phyloP scores from a whole-genome alignment of 352 stramenopile genomes.

The Pythium myriotylum region DNA sequence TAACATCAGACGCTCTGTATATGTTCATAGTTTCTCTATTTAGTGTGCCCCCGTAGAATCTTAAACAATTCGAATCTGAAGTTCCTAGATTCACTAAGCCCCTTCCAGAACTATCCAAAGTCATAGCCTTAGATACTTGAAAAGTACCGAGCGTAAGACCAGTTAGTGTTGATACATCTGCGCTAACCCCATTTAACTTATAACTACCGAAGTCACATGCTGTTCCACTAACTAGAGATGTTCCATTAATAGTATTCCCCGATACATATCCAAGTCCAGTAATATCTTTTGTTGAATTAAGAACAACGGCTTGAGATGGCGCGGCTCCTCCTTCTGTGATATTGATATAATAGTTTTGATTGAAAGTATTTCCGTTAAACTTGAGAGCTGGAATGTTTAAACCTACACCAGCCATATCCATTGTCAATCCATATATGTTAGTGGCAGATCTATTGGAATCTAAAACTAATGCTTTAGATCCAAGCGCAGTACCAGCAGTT shows the following conservation, averaged over 20 bases:
- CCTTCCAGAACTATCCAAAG: too few relatives aligned
- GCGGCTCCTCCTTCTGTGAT: constrained; percentile 2
- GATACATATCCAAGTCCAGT: constrained; percentile 10
- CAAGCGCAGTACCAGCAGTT: not conserved
- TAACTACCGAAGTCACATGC: constrained; percentile 13
- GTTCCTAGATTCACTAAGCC: too few relatives aligned
- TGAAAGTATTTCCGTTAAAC: constrained; percentile 3
- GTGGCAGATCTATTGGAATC: constrained; percentile 3
- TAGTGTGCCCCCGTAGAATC: too few relatives aligned
- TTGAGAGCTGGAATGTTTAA: not conserved
- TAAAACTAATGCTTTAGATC: constrained; percentile 4
- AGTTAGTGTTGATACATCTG: constrained; percentile 17
- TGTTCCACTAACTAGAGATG: constrained; percentile 13
- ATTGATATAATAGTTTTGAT: constrained; percentile 14
- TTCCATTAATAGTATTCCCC: constrained; percentile 4
- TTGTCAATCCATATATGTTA: constrained; percentile 7
- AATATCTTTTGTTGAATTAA: constrained; percentile 10
- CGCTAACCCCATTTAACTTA: constrained; percentile 11
- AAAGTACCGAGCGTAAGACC: constrained; percentile 10
- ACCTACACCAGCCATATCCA: not conserved
- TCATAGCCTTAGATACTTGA: too few relatives aligned
- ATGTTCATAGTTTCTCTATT: too few relatives aligned
- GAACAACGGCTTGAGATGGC: constrained; percentile 8
- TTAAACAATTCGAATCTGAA: too few relatives aligned
- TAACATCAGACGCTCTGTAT: too few relatives aligned